phyloP scores from a whole-genome alignment of 352 stramenopile genomes.

The Globisporangium radiosum region DNA sequence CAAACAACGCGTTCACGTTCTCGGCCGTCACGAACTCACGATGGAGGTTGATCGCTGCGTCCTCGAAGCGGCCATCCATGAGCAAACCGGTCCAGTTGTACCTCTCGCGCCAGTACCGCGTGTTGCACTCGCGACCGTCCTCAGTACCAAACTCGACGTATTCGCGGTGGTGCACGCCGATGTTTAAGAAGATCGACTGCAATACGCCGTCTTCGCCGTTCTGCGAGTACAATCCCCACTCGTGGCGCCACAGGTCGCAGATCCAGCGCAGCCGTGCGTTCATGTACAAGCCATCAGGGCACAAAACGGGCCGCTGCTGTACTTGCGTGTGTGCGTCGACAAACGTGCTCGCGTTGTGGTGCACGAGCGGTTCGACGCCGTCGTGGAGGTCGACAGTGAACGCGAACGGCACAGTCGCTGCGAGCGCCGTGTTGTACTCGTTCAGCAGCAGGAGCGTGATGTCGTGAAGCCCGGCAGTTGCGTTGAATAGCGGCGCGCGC shows the following conservation, averaged over 20 bases:
- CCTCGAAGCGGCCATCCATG: conserved; percentile 44
- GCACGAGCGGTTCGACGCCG: neutral
- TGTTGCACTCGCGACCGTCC: conserved; percentile 54
- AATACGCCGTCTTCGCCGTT: conserved; percentile 73
- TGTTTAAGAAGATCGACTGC: conserved; percentile 43
- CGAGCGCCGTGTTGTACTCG: conserved; percentile 35
- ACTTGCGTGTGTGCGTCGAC: conserved; percentile 17
- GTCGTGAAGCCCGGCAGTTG: conserved; percentile 18
- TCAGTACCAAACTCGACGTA: conserved; percentile 73
- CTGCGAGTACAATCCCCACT: conserved; percentile 58
- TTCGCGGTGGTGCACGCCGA: conserved; percentile 24
- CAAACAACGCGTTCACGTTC: conserved; percentile 55
- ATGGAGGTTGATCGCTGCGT: conserved; percentile 44
- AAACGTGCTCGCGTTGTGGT: conserved; percentile 12
- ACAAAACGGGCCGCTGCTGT: conserved; percentile 17
- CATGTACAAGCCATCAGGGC: conserved; percentile 11
- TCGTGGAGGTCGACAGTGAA: conserved; percentile 10
- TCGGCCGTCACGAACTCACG: conserved; percentile 51
- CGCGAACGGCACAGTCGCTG: conserved; percentile 13
- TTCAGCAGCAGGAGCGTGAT: conserved; percentile 39
- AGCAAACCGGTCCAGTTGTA: conserved; percentile 49
- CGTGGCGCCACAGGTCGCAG: conserved; percentile 53
- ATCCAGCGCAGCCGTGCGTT: conserved; percentile 25
- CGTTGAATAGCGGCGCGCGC: conserved; percentile 25
- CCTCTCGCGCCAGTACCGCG: conserved; percentile 35